Base-by-base conservation (phyloP, 768 basidiomycete species). In the Pulveroboletus ravenelii region DNA sequence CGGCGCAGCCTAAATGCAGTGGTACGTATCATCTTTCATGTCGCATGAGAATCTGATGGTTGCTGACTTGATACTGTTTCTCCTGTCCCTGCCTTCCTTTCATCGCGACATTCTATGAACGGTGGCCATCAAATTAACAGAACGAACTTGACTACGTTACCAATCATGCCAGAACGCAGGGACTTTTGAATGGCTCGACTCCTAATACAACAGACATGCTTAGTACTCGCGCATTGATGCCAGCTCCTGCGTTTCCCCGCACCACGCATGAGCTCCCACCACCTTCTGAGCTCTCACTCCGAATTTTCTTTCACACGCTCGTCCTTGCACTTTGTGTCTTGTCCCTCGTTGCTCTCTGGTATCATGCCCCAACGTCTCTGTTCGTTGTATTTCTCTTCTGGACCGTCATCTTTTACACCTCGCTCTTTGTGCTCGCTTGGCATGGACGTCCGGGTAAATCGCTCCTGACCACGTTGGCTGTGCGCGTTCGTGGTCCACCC, bases 71-170 rank as follows among this genome's bases (percentile, higher is more conserved):
- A 45, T 47, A 8, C 34, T 17, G 37, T 53, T 62, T 50, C 27
- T 48, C 50, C 32, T 42, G 40, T 34, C 18, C 25, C 45, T 50
- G 41, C 35, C 36, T 41, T 40, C 23, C 20, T 39, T 47, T 42
- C 25, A 52, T 54, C 10, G 35, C 42, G 30, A 45, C 27, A 18
- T 46, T 27, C 45, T 38, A 45, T 44, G 35, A 32, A 44, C 47
- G 20, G 45, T 56, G 52, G 27, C 36, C 41, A 46, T 59, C 46
- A 51, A 47, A 55, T 52, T 47, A 40, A 55, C 63, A 90, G 87
- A 85, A 81, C 48, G 87, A 89, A 63, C 74, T 89, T 14, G 87
- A 89, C 67, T 86, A 81, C 69, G 74, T 76, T 10, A 71, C 81
- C n/a, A 78, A 71, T 44, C 81, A 85, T 51, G 69, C 75, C 47